These are phyloP conservation scores for Blastomyces percursus DNA, from an alignment of 2,329 filamentous ascomycete genomes.

Conservation along the genomic window DNA sequence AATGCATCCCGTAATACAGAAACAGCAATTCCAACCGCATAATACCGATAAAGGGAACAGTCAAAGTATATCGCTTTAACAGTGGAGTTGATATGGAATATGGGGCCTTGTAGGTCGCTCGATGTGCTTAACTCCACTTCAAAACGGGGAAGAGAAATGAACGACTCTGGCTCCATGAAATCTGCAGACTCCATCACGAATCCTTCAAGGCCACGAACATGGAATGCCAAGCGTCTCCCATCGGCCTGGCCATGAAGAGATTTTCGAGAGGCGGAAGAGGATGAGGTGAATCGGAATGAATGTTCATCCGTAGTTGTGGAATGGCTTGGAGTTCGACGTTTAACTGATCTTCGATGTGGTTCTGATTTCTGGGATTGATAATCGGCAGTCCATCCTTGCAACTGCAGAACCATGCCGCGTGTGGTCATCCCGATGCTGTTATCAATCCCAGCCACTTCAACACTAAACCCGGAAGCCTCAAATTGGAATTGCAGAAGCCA, in stretches of 20 bases:
- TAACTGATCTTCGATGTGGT: slow-evolving; percentile 36
- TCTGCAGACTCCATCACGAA: slow-evolving; percentile 84
- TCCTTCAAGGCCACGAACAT: slow-evolving; percentile 73
- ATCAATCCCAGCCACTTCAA: slow-evolving; percentile 85
- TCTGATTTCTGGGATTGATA: slow-evolving; percentile 76
- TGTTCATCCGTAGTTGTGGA: slow-evolving; percentile 56
- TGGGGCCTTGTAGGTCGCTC: slow-evolving; percentile 74
- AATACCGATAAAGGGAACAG: slow-evolving; percentile 90
- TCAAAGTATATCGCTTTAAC: slow-evolving; percentile 69
- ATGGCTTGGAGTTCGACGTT: slow-evolving; percentile 64
- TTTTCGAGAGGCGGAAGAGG: slow-evolving; percentile 30
- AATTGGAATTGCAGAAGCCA: slow-evolving; percentile 81
- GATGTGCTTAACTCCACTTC: slow-evolving; percentile 76
- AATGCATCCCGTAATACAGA: slow-evolving; percentile 65
- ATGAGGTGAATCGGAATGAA: slow-evolving; percentile 40
- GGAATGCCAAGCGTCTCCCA: slow-evolving; percentile 68
- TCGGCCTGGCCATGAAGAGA: slow-evolving; percentile 46
- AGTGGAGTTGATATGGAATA: slow-evolving; percentile 77
- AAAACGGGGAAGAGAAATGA: slow-evolving; percentile 73
- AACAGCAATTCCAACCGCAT: slow-evolving; percentile 70
- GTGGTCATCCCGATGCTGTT: slow-evolving; percentile 69
- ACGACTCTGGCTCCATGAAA: slow-evolving; percentile 73
- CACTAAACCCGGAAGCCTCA: slow-evolving; percentile 76
- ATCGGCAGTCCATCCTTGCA: slow-evolving; percentile 79
- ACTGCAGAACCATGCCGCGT: slow-evolving; percentile 70